Evolutionary conservation across 2,329 filamentous ascomycete species (phyloP), one percentile per base, ranked within the genome.

Genomic region (Alternaria sp.): DNA sequence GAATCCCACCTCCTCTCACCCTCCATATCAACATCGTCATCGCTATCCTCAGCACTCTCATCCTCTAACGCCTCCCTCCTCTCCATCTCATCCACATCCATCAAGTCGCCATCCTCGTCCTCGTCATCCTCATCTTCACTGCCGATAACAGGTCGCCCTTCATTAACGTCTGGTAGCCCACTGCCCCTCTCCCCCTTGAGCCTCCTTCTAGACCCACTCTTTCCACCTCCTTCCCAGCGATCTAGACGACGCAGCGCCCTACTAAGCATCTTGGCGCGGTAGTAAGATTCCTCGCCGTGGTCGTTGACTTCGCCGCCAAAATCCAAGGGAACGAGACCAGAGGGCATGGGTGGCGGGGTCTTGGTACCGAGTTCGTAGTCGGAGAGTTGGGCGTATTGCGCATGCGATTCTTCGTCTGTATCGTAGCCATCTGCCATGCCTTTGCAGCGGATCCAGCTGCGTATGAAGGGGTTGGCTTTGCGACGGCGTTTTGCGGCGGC

Each of bases 261-360:
- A 54, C 89, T 82, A 18, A 94, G 79, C 7, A 91, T 86, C 11
- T 90, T 87, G 4, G 88, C 86, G 59, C 91, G 89, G 1, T 87
- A 83, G 55, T 85, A 84, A 6, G 88, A 84, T 75, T 94, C 91
- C 75, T 94, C 92, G 43, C 92, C 92, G 67, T 88, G 91, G 78
- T 94, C 91, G 62, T 92, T 89, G 0, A 83, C 78, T 73, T 94
- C 91, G 16, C 72, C 75, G 12, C 68, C 70, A 48, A 80, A 79
- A 20, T 79, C 79, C 0, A 91, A 80, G 32, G 86, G 88, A 53
- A 86, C 87, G 39, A 92, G 83, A 1, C 89, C 92, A 2, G 77
- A 79, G 65, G 76, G 74, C 61, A 75, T 74, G 46, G 75, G 74
- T 3, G 77, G 74, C 2, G 72, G 72, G 2, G 68, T 71, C 49